Base-by-base conservation (phyloP, 805 yeast genomes). In the Ogataea pignaliae region DNA sequence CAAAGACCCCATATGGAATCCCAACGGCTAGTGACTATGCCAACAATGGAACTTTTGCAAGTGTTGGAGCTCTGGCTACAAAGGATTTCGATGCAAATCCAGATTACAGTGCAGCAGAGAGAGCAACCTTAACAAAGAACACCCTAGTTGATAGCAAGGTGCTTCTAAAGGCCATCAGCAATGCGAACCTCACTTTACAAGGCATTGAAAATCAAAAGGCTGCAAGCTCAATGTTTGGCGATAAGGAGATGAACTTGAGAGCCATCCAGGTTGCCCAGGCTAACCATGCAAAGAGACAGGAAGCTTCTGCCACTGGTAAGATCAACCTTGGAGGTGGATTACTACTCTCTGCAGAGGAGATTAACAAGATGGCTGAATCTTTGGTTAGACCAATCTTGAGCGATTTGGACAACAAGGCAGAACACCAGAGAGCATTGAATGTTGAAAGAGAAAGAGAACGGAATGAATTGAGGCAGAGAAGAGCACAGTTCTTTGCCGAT, bases 281-380 rank as follows among this genome's bases (percentile, higher is more conserved):
- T 49, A 79, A 80, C 55, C 70, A 76, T 38, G 78, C 76, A 40
- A 80, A 78, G 59, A 75, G 91, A 56, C 58, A 75, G 40, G 53
- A 47, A 9, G 47, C 40, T 11, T 58, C 59, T 37, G 53, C 58
- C 39, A 70, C 72, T 48, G 79, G 81, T 51, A 77, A 82, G 61
- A 70, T 88, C 55, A 74, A 88, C 57, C 67, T 91, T 50, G 99
- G 99, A 47, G 96, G 95, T 50, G 98, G 97, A 2, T 72, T 87
- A 45, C 78, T 75, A 57, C 79, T 91, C 75, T 72, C 85, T 34
- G 84, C 76, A 47, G 75, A 71, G 16, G 97, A 90, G 57, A 78
- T 93, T 48, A 84, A 87, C 51, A 75, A 75, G 41, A 77, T 91
- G 69, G 98, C 99, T 16, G 69, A 79, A 47, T 75, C 81, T 38